A percentile compares a stretch with the other conserved stretches of the same genome.
phyloP scores from a whole-genome alignment of 1,284 basidiomycete species.

The Microbotryomycetes sp. region DNA sequence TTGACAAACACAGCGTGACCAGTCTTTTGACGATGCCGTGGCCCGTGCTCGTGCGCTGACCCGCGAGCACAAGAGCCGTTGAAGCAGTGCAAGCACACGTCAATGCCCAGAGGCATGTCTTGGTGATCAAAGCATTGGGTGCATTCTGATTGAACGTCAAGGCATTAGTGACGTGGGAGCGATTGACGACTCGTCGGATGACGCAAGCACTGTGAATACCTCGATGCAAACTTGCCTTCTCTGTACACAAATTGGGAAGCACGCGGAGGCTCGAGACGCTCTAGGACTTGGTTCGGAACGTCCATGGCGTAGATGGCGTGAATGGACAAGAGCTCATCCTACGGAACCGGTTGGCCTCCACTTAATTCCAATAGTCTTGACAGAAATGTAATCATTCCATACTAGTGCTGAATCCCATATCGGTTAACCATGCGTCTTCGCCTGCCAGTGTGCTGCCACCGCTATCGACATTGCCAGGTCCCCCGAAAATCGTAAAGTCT shows the following conservation, averaged over 20 bases:
- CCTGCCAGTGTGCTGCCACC: no score
- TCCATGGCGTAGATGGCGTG: background rate
- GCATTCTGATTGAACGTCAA: slow-evolving; percentile 52
- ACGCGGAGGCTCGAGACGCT: slow-evolving; percentile 6
- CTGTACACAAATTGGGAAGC: slow-evolving; percentile 20
- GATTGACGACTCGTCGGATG: background rate
- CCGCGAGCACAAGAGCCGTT: slow-evolving; percentile 70
- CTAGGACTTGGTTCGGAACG: background rate
- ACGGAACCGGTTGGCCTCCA: no score
- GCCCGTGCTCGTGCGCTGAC: slow-evolving; percentile 59
- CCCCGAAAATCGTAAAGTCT: no score
- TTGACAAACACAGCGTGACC: slow-evolving; percentile 75
- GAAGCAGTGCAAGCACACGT: slow-evolving; percentile 88
- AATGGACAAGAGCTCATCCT: background rate
- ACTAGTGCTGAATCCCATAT: no score
- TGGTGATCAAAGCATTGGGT: slow-evolving; percentile 92
- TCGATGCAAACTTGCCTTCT: background rate
- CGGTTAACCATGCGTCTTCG: no score
- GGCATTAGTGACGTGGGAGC: background rate
- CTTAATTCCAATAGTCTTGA: no score
- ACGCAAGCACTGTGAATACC: background rate
- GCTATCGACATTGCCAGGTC: no score
- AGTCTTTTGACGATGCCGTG: slow-evolving; percentile 59
- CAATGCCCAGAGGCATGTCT: slow-evolving; percentile 68
- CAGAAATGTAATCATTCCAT: no score